phyloP scores from a whole-genome alignment of 306 rosid genomes.

The Cucumis hystrix region DNA sequence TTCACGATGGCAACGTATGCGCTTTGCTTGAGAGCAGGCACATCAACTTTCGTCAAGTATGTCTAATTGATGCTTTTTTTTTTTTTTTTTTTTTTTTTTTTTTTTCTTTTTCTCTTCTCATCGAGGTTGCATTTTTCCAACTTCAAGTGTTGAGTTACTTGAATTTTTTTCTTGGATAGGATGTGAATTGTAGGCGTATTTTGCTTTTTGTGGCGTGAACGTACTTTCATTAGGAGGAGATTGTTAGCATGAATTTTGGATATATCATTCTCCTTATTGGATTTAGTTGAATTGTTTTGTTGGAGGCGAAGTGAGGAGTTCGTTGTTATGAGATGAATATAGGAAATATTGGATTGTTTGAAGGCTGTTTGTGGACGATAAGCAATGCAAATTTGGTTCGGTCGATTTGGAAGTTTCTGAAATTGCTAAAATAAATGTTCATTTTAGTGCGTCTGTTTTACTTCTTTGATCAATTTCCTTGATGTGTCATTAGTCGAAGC shows the following conservation, averaged over 20 bases:
- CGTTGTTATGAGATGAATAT: background rate
- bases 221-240: background rate
- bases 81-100: too few relatives aligned
- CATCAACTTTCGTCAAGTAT: conserved; percentile 42
- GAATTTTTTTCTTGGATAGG: background rate
- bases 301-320: background rate
- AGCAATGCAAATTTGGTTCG: background rate
- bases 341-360: background rate
- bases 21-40: conserved; percentile 35
- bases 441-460: background rate
- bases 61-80: background rate
- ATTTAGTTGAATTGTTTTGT: background rate
- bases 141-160: background rate
- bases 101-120: background rate
- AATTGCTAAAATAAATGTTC: background rate
- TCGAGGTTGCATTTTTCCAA: background rate
- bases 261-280: background rate
- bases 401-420: background rate
- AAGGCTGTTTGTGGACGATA: background rate
- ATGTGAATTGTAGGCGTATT: background rate
- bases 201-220: background rate
- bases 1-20: conserved; percentile 60
- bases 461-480: background rate
- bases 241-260: background rate
- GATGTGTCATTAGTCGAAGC: background rate